A percentile compares a stretch with the other conserved stretches of the same genome.
Conservation (phyloP, 257 asterid genomes). For the Solanum verrucosum region DNA sequence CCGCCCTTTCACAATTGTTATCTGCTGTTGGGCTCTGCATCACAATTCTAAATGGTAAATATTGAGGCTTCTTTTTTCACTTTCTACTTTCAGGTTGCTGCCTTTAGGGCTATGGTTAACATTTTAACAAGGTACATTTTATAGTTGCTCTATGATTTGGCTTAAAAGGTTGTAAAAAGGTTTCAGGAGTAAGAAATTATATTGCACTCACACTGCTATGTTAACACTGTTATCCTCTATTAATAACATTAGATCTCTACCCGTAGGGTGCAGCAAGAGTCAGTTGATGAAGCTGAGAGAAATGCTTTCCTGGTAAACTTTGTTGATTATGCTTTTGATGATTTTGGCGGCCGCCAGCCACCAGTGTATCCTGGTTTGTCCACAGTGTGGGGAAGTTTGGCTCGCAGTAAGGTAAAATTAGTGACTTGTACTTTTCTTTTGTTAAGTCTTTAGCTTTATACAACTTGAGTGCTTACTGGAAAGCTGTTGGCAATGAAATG, state of each 20-base stretch:
- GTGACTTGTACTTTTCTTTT: conserved; percentile 1
- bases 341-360: conserved; percentile 98
- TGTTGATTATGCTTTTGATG: conserved; percentile 92
- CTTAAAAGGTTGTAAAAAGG: not conserved
- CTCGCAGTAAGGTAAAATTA: conserved; percentile 89
- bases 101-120: conserved; percentile 99
- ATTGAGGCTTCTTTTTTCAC: not conserved
- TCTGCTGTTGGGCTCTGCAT: not conserved
- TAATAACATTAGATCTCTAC: not conserved
- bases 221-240: not conserved
- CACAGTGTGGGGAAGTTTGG: conserved; percentile 99
- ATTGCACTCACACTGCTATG: not conserved
- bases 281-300: conserved; percentile 96
- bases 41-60: not conserved
- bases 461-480: not conserved
- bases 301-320: conserved; percentile 85
- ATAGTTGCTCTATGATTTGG: not conserved
- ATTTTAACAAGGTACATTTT: conserved; percentile 78
- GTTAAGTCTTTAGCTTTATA: not conserved
- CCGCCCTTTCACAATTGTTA: not conserved
- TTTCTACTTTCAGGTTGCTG: conserved; percentile 76
- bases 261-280: conserved; percentile 91
- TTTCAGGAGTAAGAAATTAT: not conserved
- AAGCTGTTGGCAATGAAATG: not conserved
- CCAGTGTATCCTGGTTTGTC: conserved; percentile 98